These are phyloP conservation scores for Marasmius oreades DNA, from an alignment of 1,284 basidiomycete species.

Conservation along the genomic window DNA sequence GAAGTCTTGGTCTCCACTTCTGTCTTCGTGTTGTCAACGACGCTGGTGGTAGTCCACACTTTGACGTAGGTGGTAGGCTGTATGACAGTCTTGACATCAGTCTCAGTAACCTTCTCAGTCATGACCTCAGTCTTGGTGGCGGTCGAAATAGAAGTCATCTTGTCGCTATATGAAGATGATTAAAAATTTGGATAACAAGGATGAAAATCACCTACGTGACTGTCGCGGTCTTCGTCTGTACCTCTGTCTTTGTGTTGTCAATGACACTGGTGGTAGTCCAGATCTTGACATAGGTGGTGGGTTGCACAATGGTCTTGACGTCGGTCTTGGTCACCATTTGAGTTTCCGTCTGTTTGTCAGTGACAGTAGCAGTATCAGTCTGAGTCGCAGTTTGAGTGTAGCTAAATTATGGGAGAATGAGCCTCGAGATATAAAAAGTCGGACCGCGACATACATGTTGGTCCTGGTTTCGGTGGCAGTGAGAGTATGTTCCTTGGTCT, in stretches of 20 bases:
- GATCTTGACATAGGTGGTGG: slow-evolving; percentile 47
- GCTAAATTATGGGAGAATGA: slow-evolving; percentile 19
- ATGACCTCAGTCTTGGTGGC: slow-evolving; percentile 33
- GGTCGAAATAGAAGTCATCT: background rate
- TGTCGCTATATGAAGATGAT: background rate
- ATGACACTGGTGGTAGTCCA: slow-evolving; percentile 56
- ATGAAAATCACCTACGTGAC: slow-evolving; percentile 41
- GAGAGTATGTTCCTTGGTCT: slow-evolving; percentile 51
- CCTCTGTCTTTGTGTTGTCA: slow-evolving; percentile 55
- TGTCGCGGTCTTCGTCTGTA: slow-evolving; percentile 45
- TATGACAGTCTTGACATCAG: slow-evolving; percentile 37
- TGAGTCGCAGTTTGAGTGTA: slow-evolving; percentile 50
- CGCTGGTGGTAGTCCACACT: slow-evolving; percentile 50
- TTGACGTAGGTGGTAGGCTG: slow-evolving; percentile 48
- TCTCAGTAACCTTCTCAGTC: slow-evolving; percentile 29
- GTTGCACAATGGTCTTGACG: slow-evolving; percentile 40
- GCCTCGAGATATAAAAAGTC: background rate
- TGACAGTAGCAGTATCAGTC: slow-evolving; percentile 45
- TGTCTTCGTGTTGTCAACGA: slow-evolving; percentile 61
- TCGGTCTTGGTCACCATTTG: slow-evolving; percentile 18
- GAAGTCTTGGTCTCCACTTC: slow-evolving; percentile 43
- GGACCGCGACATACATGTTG: slow-evolving; percentile 27
- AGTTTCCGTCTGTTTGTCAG: slow-evolving; percentile 32
- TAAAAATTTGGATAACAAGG: background rate
- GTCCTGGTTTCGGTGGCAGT: slow-evolving; percentile 60